Base-by-base conservation (phyloP, 2,329 filamentous ascomycete genomes). In the Gnomoniopsis smithogilvyi region DNA sequence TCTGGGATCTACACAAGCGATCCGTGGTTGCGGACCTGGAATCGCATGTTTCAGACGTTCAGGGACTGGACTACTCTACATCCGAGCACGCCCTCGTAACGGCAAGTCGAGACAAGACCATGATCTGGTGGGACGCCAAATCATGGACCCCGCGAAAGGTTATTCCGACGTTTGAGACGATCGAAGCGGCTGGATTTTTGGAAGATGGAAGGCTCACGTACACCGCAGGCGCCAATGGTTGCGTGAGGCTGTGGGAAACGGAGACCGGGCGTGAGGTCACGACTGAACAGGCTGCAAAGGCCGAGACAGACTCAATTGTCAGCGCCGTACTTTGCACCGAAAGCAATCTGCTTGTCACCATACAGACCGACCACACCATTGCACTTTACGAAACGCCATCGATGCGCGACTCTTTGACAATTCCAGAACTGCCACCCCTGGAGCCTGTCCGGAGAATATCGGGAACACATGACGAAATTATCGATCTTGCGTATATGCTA, bases 381-480 rank as follows among this genome's bases (percentile, higher is more conserved):
- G 83, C 90, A 51, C 77, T 97, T 34, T 92, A 94, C 71, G 81
- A 68, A 61, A 72, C 69, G 52, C 82, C 69, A 51, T 83, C 65
- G 56, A 70, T 63, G 49, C 74, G 75, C 60, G 68, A 71, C 12
- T 64, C 75, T 41, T 54, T 73, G 41, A 62, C 66, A 45, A 65
- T 72, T 47, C 69, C 75, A 67, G 52, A 64, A 61, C 68, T 74
- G 60, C 68, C 67, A 64, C 75, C 60, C 66, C 80, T 70, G 67
- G 77, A 74, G 69, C 90, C 75, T 1, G 81, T 90, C 48, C 86
- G 90, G 65, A 85, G 92, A 48, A 96, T 99, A 65, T 96, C 94
- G 4, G 96, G 95, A 55, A 97, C 95, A 7, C 92, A 98, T 72
- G 96, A 99, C 71, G 95, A 99, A 72, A 92, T 99, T 54, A 97